Evolutionary conservation across 441 rosid genomes (phyloP).

Genomic region (Gossypium davidsonii): DNA sequence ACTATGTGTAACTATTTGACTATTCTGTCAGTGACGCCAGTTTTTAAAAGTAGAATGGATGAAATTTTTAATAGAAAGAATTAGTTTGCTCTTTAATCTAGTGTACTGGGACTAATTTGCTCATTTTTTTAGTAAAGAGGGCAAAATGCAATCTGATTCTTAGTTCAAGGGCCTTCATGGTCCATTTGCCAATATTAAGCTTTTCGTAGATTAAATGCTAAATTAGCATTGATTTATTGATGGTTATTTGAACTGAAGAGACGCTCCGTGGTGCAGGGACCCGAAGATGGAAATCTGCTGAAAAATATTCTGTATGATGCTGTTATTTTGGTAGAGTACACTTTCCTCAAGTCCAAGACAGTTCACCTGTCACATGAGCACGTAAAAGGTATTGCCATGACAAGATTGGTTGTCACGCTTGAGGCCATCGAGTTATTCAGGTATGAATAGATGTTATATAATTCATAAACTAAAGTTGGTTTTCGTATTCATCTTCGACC

Average conservation of each 20-base stretch:
- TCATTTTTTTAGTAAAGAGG: no score
- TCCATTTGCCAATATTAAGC: not conserved
- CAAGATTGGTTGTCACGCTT: constrained; percentile 38
- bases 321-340: constrained; percentile 39
- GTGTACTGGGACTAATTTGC: no score
- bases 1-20: no score
- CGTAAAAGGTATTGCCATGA: constrained; percentile 32
- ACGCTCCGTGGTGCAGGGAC: constrained; percentile 31
- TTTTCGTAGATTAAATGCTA: not conserved
- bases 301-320: constrained; percentile 44
- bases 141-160: no score
- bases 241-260: not conserved
- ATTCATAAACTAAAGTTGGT: not conserved
- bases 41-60: no score
- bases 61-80: no score
- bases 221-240: not conserved
- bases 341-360: constrained; percentile 30
- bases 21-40: no score
- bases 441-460: constrained; percentile 22
- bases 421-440: constrained; percentile 46
- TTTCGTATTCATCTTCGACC: constrained; percentile 2
- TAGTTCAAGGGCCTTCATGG: no score
- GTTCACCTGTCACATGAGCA: constrained; percentile 21
- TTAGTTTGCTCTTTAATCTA: no score
- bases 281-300: constrained; percentile 28